Evolutionary conservation across 2,329 filamentous ascomycete genomes (phyloP).

Genomic region (Aureobasidium musti): DNA sequence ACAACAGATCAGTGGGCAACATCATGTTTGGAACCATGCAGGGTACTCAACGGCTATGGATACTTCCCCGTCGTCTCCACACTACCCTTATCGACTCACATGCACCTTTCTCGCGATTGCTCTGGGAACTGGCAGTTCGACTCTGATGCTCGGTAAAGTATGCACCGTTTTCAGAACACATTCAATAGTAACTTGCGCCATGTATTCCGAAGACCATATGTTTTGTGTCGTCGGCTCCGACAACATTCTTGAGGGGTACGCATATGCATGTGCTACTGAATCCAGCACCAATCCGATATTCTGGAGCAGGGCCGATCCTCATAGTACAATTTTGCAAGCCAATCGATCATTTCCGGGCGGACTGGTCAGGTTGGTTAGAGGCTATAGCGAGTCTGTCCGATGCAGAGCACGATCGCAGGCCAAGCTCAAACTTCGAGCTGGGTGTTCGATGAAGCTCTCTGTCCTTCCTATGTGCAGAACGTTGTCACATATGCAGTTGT

Average conservation of each 20-base stretch:
- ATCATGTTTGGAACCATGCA: slow-evolving; percentile 14
- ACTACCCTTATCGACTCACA: background rate
- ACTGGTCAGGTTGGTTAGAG: background rate
- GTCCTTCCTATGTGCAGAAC: background rate
- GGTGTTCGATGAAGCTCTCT: background rate
- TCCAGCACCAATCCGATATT: background rate
- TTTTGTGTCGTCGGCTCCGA: background rate
- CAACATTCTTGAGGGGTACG: slow-evolving; percentile 19
- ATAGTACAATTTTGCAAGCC: background rate
- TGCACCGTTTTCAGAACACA: slow-evolving; percentile 1
- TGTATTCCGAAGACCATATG: slow-evolving; percentile 4
- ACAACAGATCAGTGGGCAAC: background rate
- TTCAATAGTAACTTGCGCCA: background rate
- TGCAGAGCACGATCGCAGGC: background rate
- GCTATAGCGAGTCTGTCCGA: background rate
- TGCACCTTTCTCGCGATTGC: background rate
- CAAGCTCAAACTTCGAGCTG: background rate
- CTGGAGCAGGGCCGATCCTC: background rate
- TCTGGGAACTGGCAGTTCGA: slow-evolving; percentile 14
- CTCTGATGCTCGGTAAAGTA: slow-evolving; percentile 23
- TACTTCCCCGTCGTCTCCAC: slow-evolving; percentile 17
- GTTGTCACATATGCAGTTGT: background rate
- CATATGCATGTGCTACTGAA: slow-evolving; percentile 26
- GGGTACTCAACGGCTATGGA: slow-evolving; percentile 7
- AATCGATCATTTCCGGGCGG: background rate